Evolutionary conservation across 768 basidiomycete genomes (phyloP), one percentile per base, ranked within the genome.

Genomic region (Phaffia australis): DNA sequence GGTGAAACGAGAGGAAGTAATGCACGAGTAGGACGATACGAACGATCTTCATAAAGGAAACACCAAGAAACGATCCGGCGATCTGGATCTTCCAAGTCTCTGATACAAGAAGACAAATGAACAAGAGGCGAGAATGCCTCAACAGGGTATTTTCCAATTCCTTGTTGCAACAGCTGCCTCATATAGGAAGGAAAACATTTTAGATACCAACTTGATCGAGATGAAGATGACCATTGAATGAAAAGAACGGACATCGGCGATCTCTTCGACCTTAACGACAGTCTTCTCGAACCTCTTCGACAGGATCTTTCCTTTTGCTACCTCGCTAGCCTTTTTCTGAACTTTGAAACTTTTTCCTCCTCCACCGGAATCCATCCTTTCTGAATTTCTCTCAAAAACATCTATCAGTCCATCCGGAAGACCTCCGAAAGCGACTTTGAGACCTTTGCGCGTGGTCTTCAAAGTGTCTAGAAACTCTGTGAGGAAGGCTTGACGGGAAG

Each of bases 31-130:
- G 5, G 14, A 18, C 30, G 51, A 2, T 1, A 56, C 63, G 54
- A 6, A 64, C 63, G 46, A 29, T 64, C 63, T 8, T 56, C 63
- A 30, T 64, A 57, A 25, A 64, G 30, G 1, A 64, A 48, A 2
- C 54, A 56, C 63, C 63, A 64, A 11, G 54, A 56, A 56, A 64
- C 32, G 23, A 56, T 42, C 15, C 57, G 47, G 15, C 29, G 32
- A 1, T 56, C 63, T 15, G 63, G 63, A 25, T 54, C 57, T 56
- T 51, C 51, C 25, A 56, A 56, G 18, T 64, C 63, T 25, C 63
- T 54, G 23, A 64, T 64, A 48, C 63, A 64, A 8, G 63, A 64
- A 9, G 63, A 54, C 46, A 64, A 56, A 56, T 64, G 55, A 3
- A 56, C 25, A 1, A 29, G 35, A 25, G 18, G 14, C 25, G 14